Evolutionary conservation across 1,139 yeast genomes (phyloP), one percentile per base, ranked within the genome.

Genomic region (Candida albicans): DNA sequence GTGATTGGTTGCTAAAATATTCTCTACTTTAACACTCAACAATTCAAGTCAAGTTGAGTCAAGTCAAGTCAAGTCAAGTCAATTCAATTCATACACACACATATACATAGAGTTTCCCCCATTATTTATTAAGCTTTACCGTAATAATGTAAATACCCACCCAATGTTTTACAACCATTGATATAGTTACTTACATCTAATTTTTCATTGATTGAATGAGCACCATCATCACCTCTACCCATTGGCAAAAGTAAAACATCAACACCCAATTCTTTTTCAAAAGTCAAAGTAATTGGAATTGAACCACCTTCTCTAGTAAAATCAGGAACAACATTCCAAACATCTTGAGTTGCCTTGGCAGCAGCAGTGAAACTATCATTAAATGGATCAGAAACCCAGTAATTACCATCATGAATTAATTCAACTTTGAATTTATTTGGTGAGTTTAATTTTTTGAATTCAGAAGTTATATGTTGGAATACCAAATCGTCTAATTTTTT

Each of bases 151-250:
- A 93, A 77, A 69, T 89, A 93, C 18, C 97, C 96, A 53, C 95
- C 88, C 68, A 93, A 79, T 25, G 96, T 86, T 76, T 95, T 95
- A 61, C 87, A 84, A 50, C 99, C 99, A 62, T 88, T 87, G 56
- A 93, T 83, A 68, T 88, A 95, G 75, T 95, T 95, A 54, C 87
- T 71, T 42, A 89, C 73, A 64, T 95, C 87, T 60, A 95, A 73
- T 74, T 95, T 95, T 70, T 95, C 99, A 62, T 93, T 93, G 59
- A 93, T 89, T 26, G 97, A 89, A 66, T 95, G 99, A 41, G 99
- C 99, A 56, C 99, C 99, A 59, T 95, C 99, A 63, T 93, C 98
- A 57, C 98, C 99, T 69, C 96, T 85, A 54, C 99, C 99, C 87
- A 93, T 87, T 52, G 99, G 99, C 57, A 93, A 79, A 60, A 93